Evolutionary conservation across 2,329 filamentous ascomycete genomes (phyloP), one percentile per base, ranked within the genome.

Genomic region (Rutstroemia sp.): DNA sequence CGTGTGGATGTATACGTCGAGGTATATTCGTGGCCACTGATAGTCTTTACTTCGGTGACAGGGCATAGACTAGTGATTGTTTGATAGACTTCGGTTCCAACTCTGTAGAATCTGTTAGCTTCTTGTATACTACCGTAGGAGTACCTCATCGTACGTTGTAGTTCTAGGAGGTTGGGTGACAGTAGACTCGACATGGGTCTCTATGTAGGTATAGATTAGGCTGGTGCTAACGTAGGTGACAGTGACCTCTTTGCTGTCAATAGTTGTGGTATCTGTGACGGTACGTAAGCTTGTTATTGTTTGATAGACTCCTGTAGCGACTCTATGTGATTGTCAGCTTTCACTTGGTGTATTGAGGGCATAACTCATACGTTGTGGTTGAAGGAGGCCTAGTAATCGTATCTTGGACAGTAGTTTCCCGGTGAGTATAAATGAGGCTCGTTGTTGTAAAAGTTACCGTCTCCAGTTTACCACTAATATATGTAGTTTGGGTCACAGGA

Each of bases 261-360:
- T 56, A 1, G 74, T 76, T 67, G 72, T 73, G 34, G 75, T 76
- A 64, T 75, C 70, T 0, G 76, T 78, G 8, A 79, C 65, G 4
- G 75, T 73, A 63, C 73, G 75, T 14, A 76, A 65, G 19, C 68
- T 71, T 12, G 75, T 78, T 48, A 23, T 67, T 68, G 40, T 64
- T 57, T 38, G 65, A 19, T 68, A 60, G 19, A 68, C 51, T 42
- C 19, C 54, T 3, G 40, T 56, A 10, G 21, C 16, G 8, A 39
- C 54, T 51, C 54, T 56, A 17, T 9, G 7, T 2, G 9, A 46
- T n/a, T 14, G n/a, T 56, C 51, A 56, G 39, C 23, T 56, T 34
- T 4, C 9, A 34, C 12, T 12, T 34, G 12, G 8, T 34, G 30
- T 3, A 34, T 34, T 10, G 12, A 34, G 30, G 4, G 9, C 12